Evolutionary conservation across 2,329 filamentous ascomycete species (phyloP).

Genomic region (Exophiala viscosa): DNA sequence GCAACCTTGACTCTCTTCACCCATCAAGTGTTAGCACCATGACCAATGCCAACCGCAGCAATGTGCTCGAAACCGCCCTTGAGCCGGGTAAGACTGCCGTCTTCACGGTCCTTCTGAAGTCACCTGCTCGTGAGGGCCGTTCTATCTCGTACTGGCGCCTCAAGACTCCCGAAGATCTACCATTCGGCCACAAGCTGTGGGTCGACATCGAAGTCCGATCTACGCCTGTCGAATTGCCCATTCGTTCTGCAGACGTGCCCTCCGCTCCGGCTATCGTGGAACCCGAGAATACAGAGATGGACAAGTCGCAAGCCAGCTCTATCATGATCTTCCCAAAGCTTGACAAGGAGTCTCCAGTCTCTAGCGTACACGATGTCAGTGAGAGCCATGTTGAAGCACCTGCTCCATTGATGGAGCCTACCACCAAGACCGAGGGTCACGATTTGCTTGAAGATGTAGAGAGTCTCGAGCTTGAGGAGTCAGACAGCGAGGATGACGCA

Average conservation of each 20-base stretch:
- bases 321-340: slow-evolving; percentile 97
- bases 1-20: slow-evolving; percentile 75
- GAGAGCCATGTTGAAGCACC: slow-evolving; percentile 29
- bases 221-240: slow-evolving; percentile 25
- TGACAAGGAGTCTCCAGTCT: slow-evolving; percentile 83
- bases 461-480: slow-evolving; percentile 51
- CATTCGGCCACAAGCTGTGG: slow-evolving; percentile 93
- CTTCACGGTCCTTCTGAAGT: slow-evolving; percentile 82
- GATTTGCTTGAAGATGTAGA: slow-evolving; percentile 57
- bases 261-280: slow-evolving; percentile 13
- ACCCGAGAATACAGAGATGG: slow-evolving; percentile 35
- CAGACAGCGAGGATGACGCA: slow-evolving; percentile 54
- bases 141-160: slow-evolving; percentile 96
- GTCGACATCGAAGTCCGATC: slow-evolving; percentile 74
- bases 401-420: slow-evolving; percentile 32
- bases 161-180: slow-evolving; percentile 71
- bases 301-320: slow-evolving; percentile 35
- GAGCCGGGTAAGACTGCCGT: slow-evolving; percentile 69
- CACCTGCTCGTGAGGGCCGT: slow-evolving; percentile 70
- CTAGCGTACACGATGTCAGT: slow-evolving; percentile 69
- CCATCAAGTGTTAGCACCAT: slow-evolving; percentile 76
- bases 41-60: slow-evolving; percentile 75
- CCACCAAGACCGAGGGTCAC: slow-evolving; percentile 48
- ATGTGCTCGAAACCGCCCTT: slow-evolving; percentile 65
- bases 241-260: slow-evolving; percentile 14